Evolutionary conservation across 345 rosid species (phyloP).

Genomic region (Conringia planisiliqua): DNA sequence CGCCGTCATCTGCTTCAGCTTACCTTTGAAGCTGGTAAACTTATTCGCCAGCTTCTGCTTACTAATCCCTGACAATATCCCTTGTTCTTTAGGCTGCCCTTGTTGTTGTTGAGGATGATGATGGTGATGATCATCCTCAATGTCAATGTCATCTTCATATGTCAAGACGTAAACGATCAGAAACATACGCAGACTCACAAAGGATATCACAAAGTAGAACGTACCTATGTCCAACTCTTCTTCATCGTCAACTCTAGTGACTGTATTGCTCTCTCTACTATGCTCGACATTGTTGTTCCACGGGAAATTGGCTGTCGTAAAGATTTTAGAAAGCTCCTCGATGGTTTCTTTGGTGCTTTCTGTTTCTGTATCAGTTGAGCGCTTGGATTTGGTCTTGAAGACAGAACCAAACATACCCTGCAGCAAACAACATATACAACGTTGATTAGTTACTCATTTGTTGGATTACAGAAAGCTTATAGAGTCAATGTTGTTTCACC

Average conservation of each 20-base stretch:
- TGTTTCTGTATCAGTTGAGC: slow-evolving; percentile 45
- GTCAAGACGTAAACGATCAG: neutral
- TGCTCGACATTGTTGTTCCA: slow-evolving; percentile 29
- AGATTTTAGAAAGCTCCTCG: slow-evolving; percentile 55
- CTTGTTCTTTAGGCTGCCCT: slow-evolving; percentile 66
- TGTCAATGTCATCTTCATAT: slow-evolving; percentile 74
- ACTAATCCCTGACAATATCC: slow-evolving; percentile 56
- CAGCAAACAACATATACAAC: neutral
- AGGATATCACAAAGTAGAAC: neutral
- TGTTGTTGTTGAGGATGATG: neutral
- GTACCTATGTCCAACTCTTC: slow-evolving; percentile 66
- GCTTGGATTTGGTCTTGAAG: slow-evolving; percentile 62
- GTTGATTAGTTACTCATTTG: slow-evolving; percentile 1
- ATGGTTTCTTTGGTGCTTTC: slow-evolving; percentile 64
- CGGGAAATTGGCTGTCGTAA: slow-evolving; percentile 60
- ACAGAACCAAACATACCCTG: slow-evolving; percentile 91
- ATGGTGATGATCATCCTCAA: slow-evolving; percentile 38
- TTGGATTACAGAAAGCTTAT: neutral
- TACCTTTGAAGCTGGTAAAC: slow-evolving; percentile 64
- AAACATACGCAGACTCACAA: neutral
- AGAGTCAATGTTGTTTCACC: slow-evolving; percentile 33
- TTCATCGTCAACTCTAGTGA: slow-evolving; percentile 38
- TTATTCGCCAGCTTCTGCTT: slow-evolving; percentile 73
- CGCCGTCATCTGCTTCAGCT: slow-evolving; percentile 60
- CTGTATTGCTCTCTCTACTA: slow-evolving; percentile 13